Percentiles rank a stretch among this genome's conserved stretches.
Conservation (phyloP, 2,329 filamentous ascomycete genomes). For the Diaporthe sp. region DNA sequence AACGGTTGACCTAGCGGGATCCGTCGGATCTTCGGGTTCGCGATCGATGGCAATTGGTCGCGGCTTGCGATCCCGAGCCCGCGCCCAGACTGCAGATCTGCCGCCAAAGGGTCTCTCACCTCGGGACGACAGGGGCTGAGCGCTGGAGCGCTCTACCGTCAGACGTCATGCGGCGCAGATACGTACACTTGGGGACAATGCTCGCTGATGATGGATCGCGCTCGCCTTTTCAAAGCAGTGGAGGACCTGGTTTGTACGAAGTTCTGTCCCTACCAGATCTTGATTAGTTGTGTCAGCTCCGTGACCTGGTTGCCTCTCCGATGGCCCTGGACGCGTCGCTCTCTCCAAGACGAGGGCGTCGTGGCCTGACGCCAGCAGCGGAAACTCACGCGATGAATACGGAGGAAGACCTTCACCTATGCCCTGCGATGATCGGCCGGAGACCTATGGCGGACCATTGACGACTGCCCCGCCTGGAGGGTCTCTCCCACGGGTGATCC, state of each 20-base stretch:
- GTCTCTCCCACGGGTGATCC: no score
- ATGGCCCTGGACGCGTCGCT: not conserved
- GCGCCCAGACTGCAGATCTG: slow-evolving; percentile 2
- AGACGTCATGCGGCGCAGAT: slow-evolving; percentile 3
- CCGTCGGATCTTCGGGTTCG: slow-evolving; percentile 8
- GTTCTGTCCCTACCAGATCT: not conserved
- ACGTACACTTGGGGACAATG: not conserved
- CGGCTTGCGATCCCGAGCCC: slow-evolving; percentile 8
- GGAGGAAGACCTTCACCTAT: not conserved
- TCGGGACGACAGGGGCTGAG: not conserved
- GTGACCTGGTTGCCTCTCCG: not conserved
- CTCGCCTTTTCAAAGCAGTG: not conserved
- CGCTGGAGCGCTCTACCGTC: not conserved
- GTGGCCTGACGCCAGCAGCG: not conserved
- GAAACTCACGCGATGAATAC: no score
- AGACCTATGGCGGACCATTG: no score
- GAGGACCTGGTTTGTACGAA: no score
- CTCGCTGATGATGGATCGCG: not conserved
- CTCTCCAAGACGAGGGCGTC: no score
- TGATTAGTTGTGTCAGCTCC: no score
- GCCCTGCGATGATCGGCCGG: no score
- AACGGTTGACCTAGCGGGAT: not conserved
- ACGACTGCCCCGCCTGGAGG: no score
- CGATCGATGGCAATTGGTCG: slow-evolving; percentile 8
- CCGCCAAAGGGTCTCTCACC: not conserved